phyloP scores from a whole-genome alignment of 352 stramenopile genomes.

The Phytophthora foliorum region DNA sequence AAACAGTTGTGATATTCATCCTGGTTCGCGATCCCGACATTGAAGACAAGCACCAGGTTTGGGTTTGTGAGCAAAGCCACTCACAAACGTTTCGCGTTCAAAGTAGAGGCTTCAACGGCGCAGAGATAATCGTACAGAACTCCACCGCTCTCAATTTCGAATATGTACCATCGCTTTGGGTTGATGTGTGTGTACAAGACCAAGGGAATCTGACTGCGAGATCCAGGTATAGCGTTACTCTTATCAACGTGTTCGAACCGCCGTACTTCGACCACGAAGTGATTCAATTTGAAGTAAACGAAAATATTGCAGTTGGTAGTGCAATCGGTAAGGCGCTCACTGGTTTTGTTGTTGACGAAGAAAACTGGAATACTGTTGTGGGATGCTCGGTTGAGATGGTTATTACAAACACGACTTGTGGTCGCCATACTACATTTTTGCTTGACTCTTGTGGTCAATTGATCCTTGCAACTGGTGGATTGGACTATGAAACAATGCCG shows the following conservation, averaged over 20 bases:
- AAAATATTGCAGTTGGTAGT: conserved; percentile 32
- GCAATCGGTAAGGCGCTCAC: conserved; percentile 19
- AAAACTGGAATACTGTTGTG: conserved; percentile 19
- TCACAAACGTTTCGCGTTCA: conserved; percentile 44
- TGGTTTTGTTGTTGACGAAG: conserved; percentile 35
- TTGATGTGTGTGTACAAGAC: conserved; percentile 65
- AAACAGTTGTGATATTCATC: conserved; percentile 32
- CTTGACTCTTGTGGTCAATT: conserved; percentile 34
- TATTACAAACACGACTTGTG: conserved; percentile 32
- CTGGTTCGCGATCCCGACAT: conserved; percentile 49
- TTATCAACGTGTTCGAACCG: conserved; percentile 65
- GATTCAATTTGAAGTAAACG: conserved; percentile 38
- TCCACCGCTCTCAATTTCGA: conserved; percentile 54
- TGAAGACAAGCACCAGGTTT: conserved; percentile 49
- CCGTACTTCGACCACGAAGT: conserved; percentile 44
- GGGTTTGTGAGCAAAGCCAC: conserved; percentile 56
- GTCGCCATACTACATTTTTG: conserved; percentile 14
- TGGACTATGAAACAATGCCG: conserved; percentile 40
- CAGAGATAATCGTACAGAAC: conserved; percentile 49
- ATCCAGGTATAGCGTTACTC: conserved; percentile 33
- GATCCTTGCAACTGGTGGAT: conserved; percentile 11
- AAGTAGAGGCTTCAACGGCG: conserved; percentile 9
- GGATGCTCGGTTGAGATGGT: conserved; percentile 25
- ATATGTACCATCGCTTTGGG: conserved; percentile 38
- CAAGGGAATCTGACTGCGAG: conserved; percentile 30